Conservation (phyloP, 1,139 yeast species). For the Sugiyamaella paludigena region DNA sequence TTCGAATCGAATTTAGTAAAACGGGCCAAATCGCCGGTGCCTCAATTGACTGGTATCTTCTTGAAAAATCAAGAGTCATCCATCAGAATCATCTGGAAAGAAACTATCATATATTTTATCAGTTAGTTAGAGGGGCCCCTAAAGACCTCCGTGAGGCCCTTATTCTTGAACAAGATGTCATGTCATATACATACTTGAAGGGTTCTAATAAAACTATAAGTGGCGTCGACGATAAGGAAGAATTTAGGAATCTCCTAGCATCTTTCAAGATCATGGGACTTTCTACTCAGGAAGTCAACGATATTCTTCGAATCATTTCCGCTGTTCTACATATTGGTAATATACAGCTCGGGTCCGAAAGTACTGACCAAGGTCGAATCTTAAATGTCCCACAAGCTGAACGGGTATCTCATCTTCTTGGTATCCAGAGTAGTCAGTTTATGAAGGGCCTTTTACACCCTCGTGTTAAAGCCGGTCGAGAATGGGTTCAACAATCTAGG, state of each 20-base stretch:
- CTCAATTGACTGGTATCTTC: conserved; percentile 86
- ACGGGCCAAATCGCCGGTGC: conserved; percentile 79
- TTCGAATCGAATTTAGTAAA: conserved; percentile 72
- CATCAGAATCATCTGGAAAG: conserved; percentile 73
- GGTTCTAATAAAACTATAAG: conserved; percentile 55
- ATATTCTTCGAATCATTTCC: conserved; percentile 67
- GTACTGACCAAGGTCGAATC: conserved; percentile 76
- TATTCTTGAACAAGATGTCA: conserved; percentile 45
- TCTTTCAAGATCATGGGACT: conserved; percentile 80
- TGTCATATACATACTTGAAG: conserved; percentile 58
- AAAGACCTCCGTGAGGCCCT: conserved; percentile 49
- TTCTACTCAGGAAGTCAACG: conserved; percentile 50
- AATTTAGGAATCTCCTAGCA: conserved; percentile 56
- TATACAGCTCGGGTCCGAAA: conserved; percentile 64
- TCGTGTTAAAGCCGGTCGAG: conserved; percentile 88
- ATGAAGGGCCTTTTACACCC: conserved; percentile 66
- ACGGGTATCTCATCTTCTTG: conserved; percentile 59
- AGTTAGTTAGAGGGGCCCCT: conserved; percentile 68
- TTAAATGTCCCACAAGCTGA: conserved; percentile 53
- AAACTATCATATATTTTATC: conserved; percentile 92
- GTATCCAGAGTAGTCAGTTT: conserved; percentile 58
- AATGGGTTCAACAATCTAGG: conserved; percentile 75
- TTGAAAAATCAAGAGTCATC: conserved; percentile 94
- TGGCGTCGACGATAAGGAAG: conserved; percentile 72
- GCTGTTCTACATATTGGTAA: conserved; percentile 84